Conservation (phyloP, 2,329 filamentous ascomycete species). For the Aureobasidium sp. region DNA sequence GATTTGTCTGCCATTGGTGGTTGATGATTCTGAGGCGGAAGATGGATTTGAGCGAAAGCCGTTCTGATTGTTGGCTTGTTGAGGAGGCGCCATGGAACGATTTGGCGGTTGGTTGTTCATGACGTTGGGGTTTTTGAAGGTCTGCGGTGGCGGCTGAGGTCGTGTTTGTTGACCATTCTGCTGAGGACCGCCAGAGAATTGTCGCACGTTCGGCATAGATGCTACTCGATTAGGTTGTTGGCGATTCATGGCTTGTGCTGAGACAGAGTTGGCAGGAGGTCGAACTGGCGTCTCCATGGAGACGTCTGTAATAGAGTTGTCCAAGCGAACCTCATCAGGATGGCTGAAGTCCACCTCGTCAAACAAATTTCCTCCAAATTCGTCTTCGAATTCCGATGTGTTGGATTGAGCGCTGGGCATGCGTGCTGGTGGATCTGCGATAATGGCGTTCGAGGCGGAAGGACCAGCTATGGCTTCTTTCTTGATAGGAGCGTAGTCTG, state of each 20-base stretch:
- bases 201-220: conserved; percentile 25
- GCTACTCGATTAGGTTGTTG: conserved; percentile 22
- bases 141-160: conserved; percentile 24
- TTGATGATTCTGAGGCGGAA: conserved; percentile 25
- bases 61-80: conserved; percentile 19
- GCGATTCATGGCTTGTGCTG: conserved; percentile 22
- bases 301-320: conserved; percentile 24
- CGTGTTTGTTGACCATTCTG: conserved; percentile 24
- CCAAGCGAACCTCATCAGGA: conserved; percentile 67
- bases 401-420: conserved; percentile 30
- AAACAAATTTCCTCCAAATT: conserved; percentile 48
- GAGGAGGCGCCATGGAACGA: conserved; percentile 14
- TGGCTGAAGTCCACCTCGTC: conserved; percentile 56
- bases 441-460: conserved; percentile 16
- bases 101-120: conserved; percentile 25
- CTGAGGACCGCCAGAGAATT: conserved; percentile 1
- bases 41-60: conserved; percentile 27
- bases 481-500: conserved; percentile 59
- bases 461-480: conserved; percentile 39
- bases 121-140: conserved; percentile 23
- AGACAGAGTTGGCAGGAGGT: conserved; percentile 17
- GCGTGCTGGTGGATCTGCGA: conserved; percentile 18
- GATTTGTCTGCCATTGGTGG: conserved; percentile 20
- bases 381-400: conserved; percentile 44
- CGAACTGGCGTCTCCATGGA: conserved; percentile 21